Conservation (phyloP, 73 alveolate genomes). For the Uronychia setigera region DNA sequence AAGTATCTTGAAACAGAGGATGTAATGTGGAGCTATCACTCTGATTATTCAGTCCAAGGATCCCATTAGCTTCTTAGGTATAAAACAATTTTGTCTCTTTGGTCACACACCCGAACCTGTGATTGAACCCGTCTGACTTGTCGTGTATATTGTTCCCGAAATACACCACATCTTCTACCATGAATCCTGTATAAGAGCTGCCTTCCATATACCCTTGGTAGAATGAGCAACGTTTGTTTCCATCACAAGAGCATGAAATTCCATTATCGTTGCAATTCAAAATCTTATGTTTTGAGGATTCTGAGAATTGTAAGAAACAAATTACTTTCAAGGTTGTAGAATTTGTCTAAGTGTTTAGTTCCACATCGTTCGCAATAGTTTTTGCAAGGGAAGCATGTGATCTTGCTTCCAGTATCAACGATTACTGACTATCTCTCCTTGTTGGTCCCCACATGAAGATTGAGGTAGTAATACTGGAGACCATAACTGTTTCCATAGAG, state of each 20-base stretch:
- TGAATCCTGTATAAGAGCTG: slow-evolving; percentile 62
- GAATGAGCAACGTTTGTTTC: slow-evolving; percentile 49
- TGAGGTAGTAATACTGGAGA: slow-evolving; percentile 70
- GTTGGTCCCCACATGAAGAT: slow-evolving; percentile 82
- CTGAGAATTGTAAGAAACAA: not conserved
- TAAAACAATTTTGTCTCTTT: slow-evolving; percentile 87
- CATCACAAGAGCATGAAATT: slow-evolving; percentile 57
- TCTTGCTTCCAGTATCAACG: slow-evolving; percentile 88
- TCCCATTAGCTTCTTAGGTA: slow-evolving; percentile 92
- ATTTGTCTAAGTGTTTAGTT: slow-evolving; percentile 54
- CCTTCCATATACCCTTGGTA: slow-evolving; percentile 77
- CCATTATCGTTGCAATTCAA: slow-evolving; percentile 23
- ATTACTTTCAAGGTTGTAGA: slow-evolving; percentile 5
- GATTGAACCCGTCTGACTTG: slow-evolving; percentile 13
- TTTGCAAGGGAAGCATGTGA: slow-evolving; percentile 92
- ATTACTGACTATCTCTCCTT: slow-evolving; percentile 79
- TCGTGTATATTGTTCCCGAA: slow-evolving; percentile 63
- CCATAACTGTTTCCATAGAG: slow-evolving; percentile 36
- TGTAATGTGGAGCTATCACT: slow-evolving; percentile 5
- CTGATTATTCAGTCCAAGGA: slow-evolving; percentile 79
- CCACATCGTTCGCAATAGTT: slow-evolving; percentile 80
- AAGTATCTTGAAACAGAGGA: slow-evolving; percentile 72
- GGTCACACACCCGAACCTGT: slow-evolving; percentile 86
- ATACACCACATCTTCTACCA: slow-evolving; percentile 53
- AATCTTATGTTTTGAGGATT: not conserved